Base-by-base conservation (phyloP, 441 rosid species). In the Gossypium davidsonii region DNA sequence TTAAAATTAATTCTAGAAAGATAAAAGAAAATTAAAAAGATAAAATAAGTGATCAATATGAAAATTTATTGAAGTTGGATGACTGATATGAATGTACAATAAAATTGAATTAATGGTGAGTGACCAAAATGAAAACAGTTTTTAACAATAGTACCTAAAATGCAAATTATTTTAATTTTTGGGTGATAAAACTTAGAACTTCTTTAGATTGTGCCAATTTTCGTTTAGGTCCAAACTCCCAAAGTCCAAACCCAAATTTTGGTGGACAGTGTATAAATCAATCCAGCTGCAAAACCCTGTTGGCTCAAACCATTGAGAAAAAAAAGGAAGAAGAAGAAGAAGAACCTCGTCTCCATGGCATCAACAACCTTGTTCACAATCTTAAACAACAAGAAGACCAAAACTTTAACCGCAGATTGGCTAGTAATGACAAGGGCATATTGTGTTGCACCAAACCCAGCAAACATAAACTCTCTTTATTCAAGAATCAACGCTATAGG, bases 401-500 rank as follows among this genome's bases (percentile, higher is more conserved):
- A 37, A 53, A 74, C 15, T 55, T 70, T 78, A 48, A 21, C 73
- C 2, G 49, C 75, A 37, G 68, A 69, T 55, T 53, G 1, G 11
- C 8, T 53, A 18, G 62, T 73, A 37, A 51, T 23, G 28, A 49
- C 77, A 28, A 72, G 74, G 46, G 17, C 67, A 21, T 59, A 57
- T 2, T 73, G 48, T 71, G 15, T 2, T 21, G 14, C 28, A 26
- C 6, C 46, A 48, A 70, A 23, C 52, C 69, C 76, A 7, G 28
- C 23, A 11, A 51, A 23, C 21, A 62, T 23, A 42, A 73, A 74
- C 74, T 46, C 76, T 58, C 84, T 87, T 9, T 79, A 62, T 68
- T 59, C 81, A 2, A 85, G 76, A 75, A 79, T 87, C 61, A 74
- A 74, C 63, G 83, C 86, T 9, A 68, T 87, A 6, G 84, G 86